Conservation (phyloP, 495 filamentous ascomycete species). For the Terfezia boudieri region DNA sequence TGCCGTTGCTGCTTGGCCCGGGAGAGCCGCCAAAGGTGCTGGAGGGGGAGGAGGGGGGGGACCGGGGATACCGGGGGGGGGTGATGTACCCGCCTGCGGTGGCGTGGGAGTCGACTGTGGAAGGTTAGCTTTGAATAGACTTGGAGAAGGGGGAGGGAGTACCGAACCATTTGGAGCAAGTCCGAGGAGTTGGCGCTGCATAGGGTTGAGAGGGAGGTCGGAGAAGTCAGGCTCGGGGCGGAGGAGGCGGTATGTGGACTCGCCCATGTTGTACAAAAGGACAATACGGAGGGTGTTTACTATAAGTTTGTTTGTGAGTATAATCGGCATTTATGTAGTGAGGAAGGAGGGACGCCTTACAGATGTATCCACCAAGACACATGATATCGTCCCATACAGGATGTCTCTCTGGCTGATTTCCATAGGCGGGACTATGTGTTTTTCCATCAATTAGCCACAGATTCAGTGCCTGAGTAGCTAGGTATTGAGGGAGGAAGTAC, state of each 20-base stretch:
- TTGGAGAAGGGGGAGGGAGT: neutral
- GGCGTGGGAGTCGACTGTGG: no score
- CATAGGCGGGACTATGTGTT: no score
- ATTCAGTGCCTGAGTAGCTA: neutral
- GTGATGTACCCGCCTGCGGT: no score
- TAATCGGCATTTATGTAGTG: slow-evolving; percentile 21
- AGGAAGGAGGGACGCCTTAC: slow-evolving; percentile 5
- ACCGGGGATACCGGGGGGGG: slow-evolving; percentile 28
- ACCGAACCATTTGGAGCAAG: slow-evolving; percentile 48
- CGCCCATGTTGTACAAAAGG: slow-evolving; percentile 40
- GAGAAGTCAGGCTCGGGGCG: slow-evolving; percentile 48
- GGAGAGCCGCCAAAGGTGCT: slow-evolving; percentile 57
- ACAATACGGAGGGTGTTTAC: slow-evolving; percentile 32
- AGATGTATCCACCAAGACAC: neutral
- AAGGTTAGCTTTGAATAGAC: no score
- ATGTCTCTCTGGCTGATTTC: no score
- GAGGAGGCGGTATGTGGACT: slow-evolving; percentile 45
- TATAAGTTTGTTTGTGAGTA: slow-evolving; percentile 10
- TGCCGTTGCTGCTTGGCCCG: slow-evolving; percentile 25
- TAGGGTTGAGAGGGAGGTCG: slow-evolving; percentile 79
- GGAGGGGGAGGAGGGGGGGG: slow-evolving; percentile 54
- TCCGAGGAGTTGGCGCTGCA: slow-evolving; percentile 65
- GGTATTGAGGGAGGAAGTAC: neutral
- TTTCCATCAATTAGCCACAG: neutral
- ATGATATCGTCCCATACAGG: no score